These are phyloP conservation scores for Gliomastix tumulicola DNA, from an alignment of 2,329 filamentous ascomycete species.

Conservation along the genomic window DNA sequence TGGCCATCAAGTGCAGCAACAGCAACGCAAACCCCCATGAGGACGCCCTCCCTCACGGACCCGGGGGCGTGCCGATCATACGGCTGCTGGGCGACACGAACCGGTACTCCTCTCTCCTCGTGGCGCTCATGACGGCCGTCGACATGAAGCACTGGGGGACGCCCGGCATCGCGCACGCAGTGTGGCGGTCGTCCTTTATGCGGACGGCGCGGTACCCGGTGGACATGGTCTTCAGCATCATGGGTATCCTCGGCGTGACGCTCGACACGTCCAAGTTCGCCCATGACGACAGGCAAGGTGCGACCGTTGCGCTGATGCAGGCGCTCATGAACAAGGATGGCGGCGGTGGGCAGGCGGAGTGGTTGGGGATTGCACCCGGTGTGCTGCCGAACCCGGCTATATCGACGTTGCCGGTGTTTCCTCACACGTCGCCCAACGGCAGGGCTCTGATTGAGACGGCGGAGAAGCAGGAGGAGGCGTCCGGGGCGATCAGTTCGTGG, in stretches of 20 bases:
- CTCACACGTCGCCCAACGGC: constrained; percentile 40
- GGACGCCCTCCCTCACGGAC: background rate
- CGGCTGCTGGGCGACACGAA: background rate
- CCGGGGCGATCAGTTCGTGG: constrained; percentile 3
- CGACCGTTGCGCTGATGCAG: constrained; percentile 33
- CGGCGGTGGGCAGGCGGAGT: constrained; percentile 48
- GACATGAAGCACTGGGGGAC: background rate
- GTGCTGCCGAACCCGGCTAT: constrained; percentile 45
- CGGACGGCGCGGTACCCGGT: constrained; percentile 4
- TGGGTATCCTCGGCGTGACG: constrained; percentile 8
- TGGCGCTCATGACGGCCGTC: background rate
- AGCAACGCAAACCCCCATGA: background rate
- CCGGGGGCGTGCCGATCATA: too few relatives aligned
- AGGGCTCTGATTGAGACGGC: constrained; percentile 14
- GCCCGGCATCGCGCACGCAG: background rate
- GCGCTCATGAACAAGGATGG: constrained; percentile 52
- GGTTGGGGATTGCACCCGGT: constrained; percentile 48
- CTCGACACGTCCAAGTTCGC: constrained; percentile 4
- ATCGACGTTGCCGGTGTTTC: constrained; percentile 38
- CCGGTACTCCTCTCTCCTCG: background rate
- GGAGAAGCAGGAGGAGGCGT: background rate
- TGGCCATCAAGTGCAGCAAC: background rate
- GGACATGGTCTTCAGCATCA: constrained; percentile 9
- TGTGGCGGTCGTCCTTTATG: constrained; percentile 5
- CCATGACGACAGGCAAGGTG: constrained; percentile 1